These are phyloP conservation scores for Ziziphus jujuba DNA, from an alignment of 306 rosid species.

Conservation along the genomic window DNA sequence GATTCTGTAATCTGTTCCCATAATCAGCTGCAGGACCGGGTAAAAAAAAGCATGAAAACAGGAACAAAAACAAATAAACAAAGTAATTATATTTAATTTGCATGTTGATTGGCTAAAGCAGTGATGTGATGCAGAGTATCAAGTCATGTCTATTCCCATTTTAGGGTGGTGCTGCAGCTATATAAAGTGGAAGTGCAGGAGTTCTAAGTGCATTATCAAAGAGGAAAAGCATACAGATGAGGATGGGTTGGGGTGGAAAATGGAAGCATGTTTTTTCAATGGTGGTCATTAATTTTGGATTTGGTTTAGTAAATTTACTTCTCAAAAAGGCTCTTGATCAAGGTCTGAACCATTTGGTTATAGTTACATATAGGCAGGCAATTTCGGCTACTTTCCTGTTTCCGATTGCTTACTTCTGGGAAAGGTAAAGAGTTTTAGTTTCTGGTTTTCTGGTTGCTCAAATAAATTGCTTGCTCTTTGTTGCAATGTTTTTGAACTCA, in stretches of 20 bases:
- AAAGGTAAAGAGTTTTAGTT: constrained; percentile 37
- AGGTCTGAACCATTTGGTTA: constrained; percentile 52
- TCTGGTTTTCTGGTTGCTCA: neutral
- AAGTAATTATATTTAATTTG: constrained; percentile 3
- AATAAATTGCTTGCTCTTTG: neutral
- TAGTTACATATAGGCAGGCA: constrained; percentile 62
- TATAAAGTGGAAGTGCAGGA: constrained; percentile 21
- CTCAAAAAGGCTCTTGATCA: constrained; percentile 66
- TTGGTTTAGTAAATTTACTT: constrained; percentile 65
- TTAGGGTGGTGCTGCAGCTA: constrained; percentile 26
- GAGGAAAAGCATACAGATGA: constrained; percentile 4
- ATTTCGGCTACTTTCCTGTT: constrained; percentile 64
- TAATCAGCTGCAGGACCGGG: constrained; percentile 24
- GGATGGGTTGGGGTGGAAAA: constrained; percentile 37
- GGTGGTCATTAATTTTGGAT: constrained; percentile 63
- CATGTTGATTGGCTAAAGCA: constrained; percentile 19
- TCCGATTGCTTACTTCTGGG: constrained; percentile 67
- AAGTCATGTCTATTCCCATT: constrained; percentile 20
- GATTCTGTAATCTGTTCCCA: constrained; percentile 10
- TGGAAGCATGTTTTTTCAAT: constrained; percentile 54
- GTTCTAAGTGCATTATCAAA: constrained; percentile 13
- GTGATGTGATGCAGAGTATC: constrained; percentile 36
- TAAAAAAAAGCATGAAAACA: neutral
- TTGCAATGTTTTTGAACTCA: constrained; percentile 3
- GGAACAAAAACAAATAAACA: no score